A percentile compares a stretch with the other conserved stretches of the same genome.
Evolutionary conservation across 805 yeast species (phyloP).

Genomic region (Cyberlindnera subsufficiens): DNA sequence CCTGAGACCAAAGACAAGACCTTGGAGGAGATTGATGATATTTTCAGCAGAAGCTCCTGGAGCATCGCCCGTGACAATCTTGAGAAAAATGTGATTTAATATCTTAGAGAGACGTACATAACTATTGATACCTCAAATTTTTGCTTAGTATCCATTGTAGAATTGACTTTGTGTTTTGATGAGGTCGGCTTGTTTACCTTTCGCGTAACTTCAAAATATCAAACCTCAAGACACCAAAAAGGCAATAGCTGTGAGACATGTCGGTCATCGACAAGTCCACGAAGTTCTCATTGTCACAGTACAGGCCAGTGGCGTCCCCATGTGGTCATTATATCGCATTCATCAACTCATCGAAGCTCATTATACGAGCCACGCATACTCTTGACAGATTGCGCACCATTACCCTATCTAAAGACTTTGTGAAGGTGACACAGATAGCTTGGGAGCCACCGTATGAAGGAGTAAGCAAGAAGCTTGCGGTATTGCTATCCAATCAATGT

Average conservation of each 20-base stretch:
- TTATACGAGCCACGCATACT: constrained; percentile 10
- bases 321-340: constrained; percentile 13
- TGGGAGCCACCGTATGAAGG: constrained; percentile 13
- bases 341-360: constrained; percentile 8
- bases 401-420: constrained; percentile 1
- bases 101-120: no score
- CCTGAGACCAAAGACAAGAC: constrained; percentile 71
- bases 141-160: no score
- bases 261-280: neutral
- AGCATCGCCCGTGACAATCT: constrained; percentile 27
- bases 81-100: neutral
- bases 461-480: constrained; percentile 8
- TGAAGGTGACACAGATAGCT: constrained; percentile 11
- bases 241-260: neutral
- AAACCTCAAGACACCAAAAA: no score
- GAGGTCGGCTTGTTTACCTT: no score
- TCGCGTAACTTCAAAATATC: no score
- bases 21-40: constrained; percentile 64
- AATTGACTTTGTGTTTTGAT: no score
- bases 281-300: constrained; percentile 3
- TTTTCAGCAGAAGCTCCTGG: constrained; percentile 45
- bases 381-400: constrained; percentile 8
- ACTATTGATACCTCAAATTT: no score
- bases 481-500: constrained; percentile 5
- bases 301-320: constrained; percentile 9